Base-by-base conservation (phyloP, 176 grass and related monocot genomes). In the Tillandsia fasciculata region DNA sequence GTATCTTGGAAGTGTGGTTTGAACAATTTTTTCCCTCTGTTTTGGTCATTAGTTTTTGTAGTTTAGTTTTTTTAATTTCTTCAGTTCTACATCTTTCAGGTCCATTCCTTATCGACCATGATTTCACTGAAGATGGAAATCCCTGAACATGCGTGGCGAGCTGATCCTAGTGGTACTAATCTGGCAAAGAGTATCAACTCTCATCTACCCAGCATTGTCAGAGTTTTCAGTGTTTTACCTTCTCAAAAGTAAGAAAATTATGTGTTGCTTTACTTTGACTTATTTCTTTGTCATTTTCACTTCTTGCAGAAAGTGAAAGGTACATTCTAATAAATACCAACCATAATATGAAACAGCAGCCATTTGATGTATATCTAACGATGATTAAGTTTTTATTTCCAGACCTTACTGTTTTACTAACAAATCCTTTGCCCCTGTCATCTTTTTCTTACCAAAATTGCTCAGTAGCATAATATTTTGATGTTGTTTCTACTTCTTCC, bases 41-140 rank as follows among this genome's bases (percentile, higher is more conserved):
- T 27, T 42, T 29, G 13, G 47, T 66, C 28, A 28, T 28, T 22
- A 70, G 12, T 24, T 70, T 48, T 53, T 70, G 23, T 53, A 13
- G 22, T 18, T 22, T 14, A 61, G 17, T 42, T 7, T 14, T 61
- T 61, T 15, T 1, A 61, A 59, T 59, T 3, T 2, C n/a, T 9
- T 59, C 56, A n/a, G 22, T 59, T 48, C 51, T n/a, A 20, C 68
- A 50, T 69, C 12, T 90, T 80, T 78, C 72, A 97, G 93, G 89
- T 99, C 20, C 89, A 99, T 81, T 99, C 94, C 8, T 72, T 99
- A 57, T 79, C 89, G 52, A 99, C 87, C 10, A 90, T 90, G 82
- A 90, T 99, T 53, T 88, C 94, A 52, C 67, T 93, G 67, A 99
- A 99, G 82, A 93, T 99, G 94, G 89, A 99, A 65, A 93, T 99